phyloP scores from a whole-genome alignment of 139 green algal species.

The Coccomyxa sp. region DNA sequence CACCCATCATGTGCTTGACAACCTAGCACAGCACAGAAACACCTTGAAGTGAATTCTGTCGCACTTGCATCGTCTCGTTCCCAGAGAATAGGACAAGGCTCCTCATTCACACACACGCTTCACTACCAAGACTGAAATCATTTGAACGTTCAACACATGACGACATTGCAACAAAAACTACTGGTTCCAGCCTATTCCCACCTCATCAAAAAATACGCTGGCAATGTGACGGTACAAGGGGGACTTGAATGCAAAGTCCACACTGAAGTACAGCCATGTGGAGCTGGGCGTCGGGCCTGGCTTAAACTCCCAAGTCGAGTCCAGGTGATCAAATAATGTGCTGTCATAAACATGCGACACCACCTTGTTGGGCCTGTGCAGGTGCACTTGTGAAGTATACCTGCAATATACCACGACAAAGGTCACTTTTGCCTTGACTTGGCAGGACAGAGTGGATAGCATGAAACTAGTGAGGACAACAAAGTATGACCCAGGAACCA shows the following conservation, averaged over 20 bases:
- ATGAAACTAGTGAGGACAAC: no score
- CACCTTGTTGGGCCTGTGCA: slow-evolving; percentile 45
- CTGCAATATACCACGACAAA: slow-evolving; percentile 26
- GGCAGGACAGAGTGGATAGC: no score
- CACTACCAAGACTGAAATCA: not conserved
- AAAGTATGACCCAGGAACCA: not conserved
- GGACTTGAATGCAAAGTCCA: slow-evolving; percentile 89
- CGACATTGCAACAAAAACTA: not conserved
- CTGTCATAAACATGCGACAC: slow-evolving; percentile 55
- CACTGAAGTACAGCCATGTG: slow-evolving; percentile 71
- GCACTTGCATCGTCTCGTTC: not conserved
- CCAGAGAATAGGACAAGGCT: no score
- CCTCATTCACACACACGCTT: not conserved
- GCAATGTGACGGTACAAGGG: slow-evolving; percentile 72
- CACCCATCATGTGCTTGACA: slow-evolving; percentile 76
- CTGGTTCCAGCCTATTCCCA: not conserved
- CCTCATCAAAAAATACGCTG: slow-evolving; percentile 62
- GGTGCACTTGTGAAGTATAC: slow-evolving; percentile 72
- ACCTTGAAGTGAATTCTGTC: slow-evolving; percentile 2
- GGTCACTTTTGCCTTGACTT: not conserved
- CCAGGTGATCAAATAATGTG: slow-evolving; percentile 80
- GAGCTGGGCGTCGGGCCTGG: slow-evolving; percentile 57
- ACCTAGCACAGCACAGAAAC: slow-evolving; percentile 69
- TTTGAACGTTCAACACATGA: not conserved
- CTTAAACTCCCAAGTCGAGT: slow-evolving; percentile 72